Conservation (phyloP, 2,329 filamentous ascomycete genomes). For the Colletotrichum liriopes region DNA sequence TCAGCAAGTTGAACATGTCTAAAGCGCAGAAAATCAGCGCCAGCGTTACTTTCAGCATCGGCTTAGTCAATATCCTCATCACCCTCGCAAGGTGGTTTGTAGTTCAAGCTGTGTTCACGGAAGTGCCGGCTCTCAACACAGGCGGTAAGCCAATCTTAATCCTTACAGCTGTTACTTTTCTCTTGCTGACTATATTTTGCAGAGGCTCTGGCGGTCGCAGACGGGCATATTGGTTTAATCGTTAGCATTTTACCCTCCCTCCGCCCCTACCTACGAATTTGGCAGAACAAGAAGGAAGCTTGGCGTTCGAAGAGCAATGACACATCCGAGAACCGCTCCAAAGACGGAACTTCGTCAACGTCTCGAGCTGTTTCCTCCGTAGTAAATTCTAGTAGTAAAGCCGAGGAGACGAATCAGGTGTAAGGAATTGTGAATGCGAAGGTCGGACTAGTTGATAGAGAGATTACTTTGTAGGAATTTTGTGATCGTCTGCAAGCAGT, state of each 20-base stretch:
- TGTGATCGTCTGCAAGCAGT: neutral
- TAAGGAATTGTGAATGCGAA: neutral
- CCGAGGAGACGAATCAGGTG: too few species aligned
- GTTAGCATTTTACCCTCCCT: conserved; percentile 9
- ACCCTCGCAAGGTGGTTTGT: neutral
- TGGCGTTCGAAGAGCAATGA: neutral
- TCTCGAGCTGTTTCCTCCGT: neutral
- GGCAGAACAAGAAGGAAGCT: neutral
- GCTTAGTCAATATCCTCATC: neutral
- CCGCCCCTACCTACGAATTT: conserved; percentile 3
- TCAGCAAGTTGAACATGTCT: conserved; percentile 3
- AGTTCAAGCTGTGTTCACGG: neutral
- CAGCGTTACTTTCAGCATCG: neutral
- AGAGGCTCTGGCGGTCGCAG: neutral
- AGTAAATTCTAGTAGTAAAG: neutral
- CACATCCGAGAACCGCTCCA: neutral
- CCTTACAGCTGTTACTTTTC: rapidly evolving
- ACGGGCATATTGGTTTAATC: neutral
- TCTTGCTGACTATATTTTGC: neutral
- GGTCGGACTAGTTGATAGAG: too few species aligned
- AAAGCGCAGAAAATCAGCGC: conserved; percentile 1
- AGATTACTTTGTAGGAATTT: neutral
- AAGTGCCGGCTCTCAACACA: neutral
- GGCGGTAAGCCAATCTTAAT: neutral
- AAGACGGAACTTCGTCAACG: neutral